Base-by-base conservation (phyloP, 2,329 filamentous ascomycete species). In the Akanthomyces dipterigenus region DNA sequence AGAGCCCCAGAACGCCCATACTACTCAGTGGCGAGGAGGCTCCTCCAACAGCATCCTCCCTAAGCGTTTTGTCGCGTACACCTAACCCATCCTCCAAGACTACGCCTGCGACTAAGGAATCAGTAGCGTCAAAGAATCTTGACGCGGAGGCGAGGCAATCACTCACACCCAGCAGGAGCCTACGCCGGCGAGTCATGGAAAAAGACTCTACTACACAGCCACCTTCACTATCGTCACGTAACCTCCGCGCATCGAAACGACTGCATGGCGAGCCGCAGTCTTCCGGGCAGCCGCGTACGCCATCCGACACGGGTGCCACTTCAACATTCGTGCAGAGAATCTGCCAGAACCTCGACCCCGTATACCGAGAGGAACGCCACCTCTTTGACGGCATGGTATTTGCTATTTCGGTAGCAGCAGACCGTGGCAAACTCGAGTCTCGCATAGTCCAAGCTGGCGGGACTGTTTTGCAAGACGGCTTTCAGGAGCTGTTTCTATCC, bases 341-440 rank as follows among this genome's bases (percentile, higher is more conserved):
- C 24, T 66, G 68, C 18, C 69, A 70, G 55, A 72, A 67, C 38
- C 60, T 73, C 8, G 67, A 63, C 9, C 63, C 67, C 61, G 68
- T 60, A 38, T 64, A 64, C 65, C 68, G 66, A 3, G 53, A 56
- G 64, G 70, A 63, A 3, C 64, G 68, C 9, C 64, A 68, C 3
- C 51, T 96, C 0, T 96, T 98, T 68, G 76, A 82, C 1, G 86
- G 87, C 46, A 96, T 97, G 92, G 86, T 85, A 0, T 97, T 98
- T 73, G 92, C 92, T 0, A 82, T 96, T 12, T 93, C 91, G 0
- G 90, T 91, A 64, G 80, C 80, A 66, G 73, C 75, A 0, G 75
- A 74, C 65, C 69, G 77, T 53, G 72, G 69, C 24, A 73, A 71
- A 31, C 66, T 95, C 2, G 83, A 83, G 38, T 78, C 78, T 1